Conservation (phyloP, 2,329 filamentous ascomycete genomes). For the Aureobasidium leucospermi region DNA sequence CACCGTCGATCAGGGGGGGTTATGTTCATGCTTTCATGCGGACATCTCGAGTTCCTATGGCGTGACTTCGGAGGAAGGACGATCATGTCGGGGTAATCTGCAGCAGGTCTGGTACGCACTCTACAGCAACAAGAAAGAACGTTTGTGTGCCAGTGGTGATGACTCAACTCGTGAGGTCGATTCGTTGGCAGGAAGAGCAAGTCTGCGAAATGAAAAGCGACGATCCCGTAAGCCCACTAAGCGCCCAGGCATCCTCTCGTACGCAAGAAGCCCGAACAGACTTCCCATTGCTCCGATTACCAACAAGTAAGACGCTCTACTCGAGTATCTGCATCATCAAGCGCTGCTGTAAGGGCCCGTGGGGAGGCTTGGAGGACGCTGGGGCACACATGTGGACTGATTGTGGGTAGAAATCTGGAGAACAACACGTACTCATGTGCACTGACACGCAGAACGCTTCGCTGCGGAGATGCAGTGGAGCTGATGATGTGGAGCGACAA, state of each 20-base stretch:
- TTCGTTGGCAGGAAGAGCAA: background rate
- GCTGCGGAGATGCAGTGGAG: background rate
- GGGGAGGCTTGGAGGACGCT: background rate
- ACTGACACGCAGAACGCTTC: background rate
- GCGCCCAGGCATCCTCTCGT: background rate
- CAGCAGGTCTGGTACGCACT: background rate
- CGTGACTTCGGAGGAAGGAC: slow-evolving; percentile 9
- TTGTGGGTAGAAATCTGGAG: slow-evolving; percentile 9
- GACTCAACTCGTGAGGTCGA: background rate
- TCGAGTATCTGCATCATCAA: background rate
- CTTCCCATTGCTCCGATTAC: background rate
- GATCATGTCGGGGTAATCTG: slow-evolving; percentile 10
- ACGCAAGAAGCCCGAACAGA: background rate
- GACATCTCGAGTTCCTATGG: background rate
- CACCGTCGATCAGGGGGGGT: slow-evolving; percentile 2
- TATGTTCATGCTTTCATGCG: background rate
- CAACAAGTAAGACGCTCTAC: background rate
- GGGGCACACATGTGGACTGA: slow-evolving; percentile 11
- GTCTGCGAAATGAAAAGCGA: background rate
- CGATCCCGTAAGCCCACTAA: slow-evolving; percentile 9
- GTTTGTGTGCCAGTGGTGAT: slow-evolving; percentile 1
- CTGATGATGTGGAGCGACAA: background rate
- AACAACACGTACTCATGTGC: background rate
- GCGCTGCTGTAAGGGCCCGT: slow-evolving; percentile 4
- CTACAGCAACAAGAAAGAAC: background rate